A percentile compares a stretch with the other conserved stretches of the same genome.
Evolutionary conservation across 768 basidiomycete species (phyloP).

Genomic region (Amanita molliuscula): DNA sequence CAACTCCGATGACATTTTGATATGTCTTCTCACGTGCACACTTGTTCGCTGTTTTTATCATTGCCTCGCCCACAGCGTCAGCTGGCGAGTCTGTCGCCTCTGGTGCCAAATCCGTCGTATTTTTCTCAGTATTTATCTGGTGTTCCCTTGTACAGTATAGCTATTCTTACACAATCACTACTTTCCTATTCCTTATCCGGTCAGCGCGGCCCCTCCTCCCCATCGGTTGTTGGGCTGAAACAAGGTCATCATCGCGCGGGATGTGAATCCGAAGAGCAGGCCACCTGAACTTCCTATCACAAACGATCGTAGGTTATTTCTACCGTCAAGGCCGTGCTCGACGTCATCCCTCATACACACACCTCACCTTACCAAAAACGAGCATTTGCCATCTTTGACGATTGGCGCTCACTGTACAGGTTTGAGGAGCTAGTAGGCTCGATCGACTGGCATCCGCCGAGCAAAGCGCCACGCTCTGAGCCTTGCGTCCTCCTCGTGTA

Average conservation of each 20-base stretch:
- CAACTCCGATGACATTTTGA: background rate
- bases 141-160: background rate
- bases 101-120: too few relatives aligned
- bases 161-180: background rate
- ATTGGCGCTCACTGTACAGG: background rate
- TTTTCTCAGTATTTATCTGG: background rate
- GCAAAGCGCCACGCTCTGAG: background rate
- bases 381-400: background rate
- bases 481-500: background rate
- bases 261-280: background rate
- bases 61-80: background rate
- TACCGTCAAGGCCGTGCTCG: background rate
- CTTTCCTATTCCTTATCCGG: background rate
- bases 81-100: background rate
- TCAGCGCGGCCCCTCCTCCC: background rate
- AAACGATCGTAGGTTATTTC: background rate
- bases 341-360: background rate
- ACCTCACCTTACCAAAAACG: background rate
- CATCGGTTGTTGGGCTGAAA: background rate
- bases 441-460: too few relatives aligned
- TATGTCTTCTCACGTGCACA: constrained; percentile 3
- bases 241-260: background rate
- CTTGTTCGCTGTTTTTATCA: background rate
- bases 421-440: too few relatives aligned
- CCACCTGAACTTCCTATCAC: background rate